Conservation (phyloP, 495 filamentous ascomycete genomes). For the Penicillium riverlandense region DNA sequence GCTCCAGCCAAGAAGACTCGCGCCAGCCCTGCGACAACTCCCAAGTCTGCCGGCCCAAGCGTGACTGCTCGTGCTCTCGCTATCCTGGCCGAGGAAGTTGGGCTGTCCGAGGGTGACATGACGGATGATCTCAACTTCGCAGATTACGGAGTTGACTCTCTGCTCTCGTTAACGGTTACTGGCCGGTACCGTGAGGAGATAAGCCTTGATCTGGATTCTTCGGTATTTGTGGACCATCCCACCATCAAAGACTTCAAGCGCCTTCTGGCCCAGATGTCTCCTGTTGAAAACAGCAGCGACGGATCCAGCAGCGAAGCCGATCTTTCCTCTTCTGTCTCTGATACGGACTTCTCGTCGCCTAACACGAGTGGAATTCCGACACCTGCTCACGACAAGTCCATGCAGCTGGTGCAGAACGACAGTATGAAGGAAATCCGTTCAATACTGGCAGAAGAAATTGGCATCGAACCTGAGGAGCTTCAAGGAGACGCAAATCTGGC, state of each 20-base stretch:
- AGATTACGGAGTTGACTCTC: constrained; percentile 47
- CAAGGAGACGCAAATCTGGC: constrained; percentile 31
- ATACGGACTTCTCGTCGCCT: constrained; percentile 27
- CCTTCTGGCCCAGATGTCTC: constrained; percentile 40
- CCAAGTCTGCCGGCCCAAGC: constrained; percentile 21
- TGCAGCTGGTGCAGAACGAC: constrained; percentile 36
- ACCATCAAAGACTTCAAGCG: constrained; percentile 56
- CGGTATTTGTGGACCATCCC: constrained; percentile 49
- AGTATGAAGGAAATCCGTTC: constrained; percentile 41
- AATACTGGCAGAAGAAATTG: constrained; percentile 63
- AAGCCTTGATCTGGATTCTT: constrained; percentile 43
- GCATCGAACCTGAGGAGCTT: constrained; percentile 58
- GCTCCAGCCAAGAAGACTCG: constrained; percentile 22
- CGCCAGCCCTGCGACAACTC: constrained; percentile 12
- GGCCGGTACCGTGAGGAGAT: constrained; percentile 44
- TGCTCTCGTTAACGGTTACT: constrained; percentile 43
- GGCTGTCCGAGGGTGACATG: constrained; percentile 55
- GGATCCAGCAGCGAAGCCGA: constrained; percentile 27
- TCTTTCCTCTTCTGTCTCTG: constrained; percentile 23
- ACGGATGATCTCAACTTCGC: constrained; percentile 42
- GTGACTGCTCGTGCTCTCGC: constrained; percentile 41
- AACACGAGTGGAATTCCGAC: constrained; percentile 25
- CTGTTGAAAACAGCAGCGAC: constrained; percentile 24
- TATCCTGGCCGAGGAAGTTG: constrained; percentile 61
- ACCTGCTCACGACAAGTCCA: constrained; percentile 27